A percentile compares a stretch with the other conserved stretches of the same genome.
phyloP scores from a whole-genome alignment of 345 rosid species.

The Heritiera littoralis region DNA sequence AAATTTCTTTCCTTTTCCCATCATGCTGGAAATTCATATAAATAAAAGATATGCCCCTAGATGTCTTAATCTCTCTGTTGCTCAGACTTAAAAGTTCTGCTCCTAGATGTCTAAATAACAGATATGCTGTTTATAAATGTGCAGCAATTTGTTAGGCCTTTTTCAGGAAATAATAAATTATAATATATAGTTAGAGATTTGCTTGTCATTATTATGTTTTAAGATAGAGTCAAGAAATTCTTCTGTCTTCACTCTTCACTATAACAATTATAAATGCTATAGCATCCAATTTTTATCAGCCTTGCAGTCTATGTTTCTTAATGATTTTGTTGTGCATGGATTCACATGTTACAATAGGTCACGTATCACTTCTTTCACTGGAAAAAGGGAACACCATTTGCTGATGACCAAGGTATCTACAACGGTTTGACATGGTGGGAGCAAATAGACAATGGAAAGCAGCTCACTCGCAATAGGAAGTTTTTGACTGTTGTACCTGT shows the following conservation, averaged over 20 bases:
- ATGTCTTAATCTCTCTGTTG: background rate
- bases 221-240: background rate
- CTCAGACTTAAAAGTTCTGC: background rate
- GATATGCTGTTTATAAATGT: background rate
- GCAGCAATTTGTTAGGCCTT: background rate
- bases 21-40: background rate
- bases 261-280: background rate
- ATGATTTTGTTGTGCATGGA: conserved; percentile 18
- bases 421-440: conserved; percentile 81
- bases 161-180: background rate
- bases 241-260: background rate
- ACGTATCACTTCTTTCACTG: conserved; percentile 79
- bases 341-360: conserved; percentile 36
- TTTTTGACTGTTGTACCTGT: conserved; percentile 78
- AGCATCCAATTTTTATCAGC: background rate
- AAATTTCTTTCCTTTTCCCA: background rate
- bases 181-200: background rate
- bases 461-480: conserved; percentile 77
- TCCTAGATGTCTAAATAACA: conserved; percentile 7
- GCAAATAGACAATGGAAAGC: conserved; percentile 82
- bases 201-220: background rate
- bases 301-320: background rate
- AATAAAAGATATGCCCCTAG: background rate
- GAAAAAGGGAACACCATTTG: conserved; percentile 83
- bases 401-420: conserved; percentile 79